Evolutionary conservation across 768 basidiomycete genomes (phyloP).

Genomic region (Podaxis rugospora): DNA sequence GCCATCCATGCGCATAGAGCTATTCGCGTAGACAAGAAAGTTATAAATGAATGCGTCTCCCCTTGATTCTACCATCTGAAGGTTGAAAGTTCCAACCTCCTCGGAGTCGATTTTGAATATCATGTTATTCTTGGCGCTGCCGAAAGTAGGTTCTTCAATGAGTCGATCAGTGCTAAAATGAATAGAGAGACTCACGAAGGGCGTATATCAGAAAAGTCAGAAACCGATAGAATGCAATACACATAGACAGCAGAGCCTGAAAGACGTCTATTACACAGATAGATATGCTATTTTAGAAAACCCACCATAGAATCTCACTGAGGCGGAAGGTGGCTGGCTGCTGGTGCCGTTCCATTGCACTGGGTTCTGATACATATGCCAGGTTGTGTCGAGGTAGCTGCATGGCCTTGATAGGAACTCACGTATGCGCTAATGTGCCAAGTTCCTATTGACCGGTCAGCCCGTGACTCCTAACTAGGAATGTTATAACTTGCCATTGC

Average conservation of each 20-base stretch:
- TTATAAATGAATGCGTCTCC: neutral
- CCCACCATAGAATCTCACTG: constrained; percentile 1
- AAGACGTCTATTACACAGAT: neutral
- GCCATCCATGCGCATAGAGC: neutral
- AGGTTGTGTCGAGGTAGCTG: neutral
- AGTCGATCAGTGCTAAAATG: neutral
- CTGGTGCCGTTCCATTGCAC: neutral
- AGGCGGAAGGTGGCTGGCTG: neutral
- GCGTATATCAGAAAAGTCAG: neutral
- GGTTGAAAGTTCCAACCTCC: neutral
- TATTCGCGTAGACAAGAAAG: constrained; percentile 6
- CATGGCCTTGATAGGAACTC: neutral
- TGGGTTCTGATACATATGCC: neutral
- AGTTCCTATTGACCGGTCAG: neutral
- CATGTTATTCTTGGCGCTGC: neutral
- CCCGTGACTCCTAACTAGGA: neutral
- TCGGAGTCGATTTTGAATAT: neutral
- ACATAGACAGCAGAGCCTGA: constrained; percentile 6
- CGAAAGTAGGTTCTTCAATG: neutral
- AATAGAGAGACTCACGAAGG: neutral
- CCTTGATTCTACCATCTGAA: neutral
- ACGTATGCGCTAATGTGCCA: neutral
- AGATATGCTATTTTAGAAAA: neutral
- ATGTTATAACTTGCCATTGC: neutral
- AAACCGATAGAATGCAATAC: constrained; percentile 1